Conservation (phyloP, 2,329 filamentous ascomycete genomes). For the Hymenoscyphus fructigenus region DNA sequence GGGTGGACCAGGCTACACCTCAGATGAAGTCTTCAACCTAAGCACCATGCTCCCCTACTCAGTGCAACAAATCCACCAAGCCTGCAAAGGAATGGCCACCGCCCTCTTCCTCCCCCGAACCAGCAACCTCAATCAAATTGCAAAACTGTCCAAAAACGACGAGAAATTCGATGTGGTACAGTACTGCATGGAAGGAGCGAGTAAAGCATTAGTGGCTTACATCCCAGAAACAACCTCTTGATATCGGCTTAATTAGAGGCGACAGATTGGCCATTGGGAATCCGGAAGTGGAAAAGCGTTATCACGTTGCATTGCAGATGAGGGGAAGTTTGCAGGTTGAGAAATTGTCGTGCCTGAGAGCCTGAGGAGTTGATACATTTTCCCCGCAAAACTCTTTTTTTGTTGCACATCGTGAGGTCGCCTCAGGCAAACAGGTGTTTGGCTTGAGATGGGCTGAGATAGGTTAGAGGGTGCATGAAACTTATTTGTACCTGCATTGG, state of each 20-base stretch:
- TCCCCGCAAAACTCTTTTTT: slow-evolving; percentile 7
- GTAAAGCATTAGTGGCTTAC: slow-evolving; percentile 74
- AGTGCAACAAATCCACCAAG: slow-evolving; percentile 58
- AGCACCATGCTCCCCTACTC: slow-evolving; percentile 86
- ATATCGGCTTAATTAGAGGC: neutral
- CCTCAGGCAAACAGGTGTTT: slow-evolving; percentile 16
- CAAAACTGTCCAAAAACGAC: slow-evolving; percentile 48
- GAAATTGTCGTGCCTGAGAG: slow-evolving; percentile 10
- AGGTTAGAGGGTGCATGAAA: neutral
- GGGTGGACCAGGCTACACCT: slow-evolving; percentile 67
- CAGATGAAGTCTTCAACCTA: slow-evolving; percentile 75
- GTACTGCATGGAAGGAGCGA: slow-evolving; percentile 88
- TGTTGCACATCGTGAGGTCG: slow-evolving; percentile 19
- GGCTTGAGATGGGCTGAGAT: neutral
- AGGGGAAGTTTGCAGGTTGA: neutral
- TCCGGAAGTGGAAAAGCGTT: neutral
- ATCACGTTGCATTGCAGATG: neutral
- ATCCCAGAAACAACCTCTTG: slow-evolving; percentile 43
- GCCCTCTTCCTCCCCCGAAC: slow-evolving; percentile 85
- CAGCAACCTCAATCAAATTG: slow-evolving; percentile 78
- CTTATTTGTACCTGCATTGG: neutral
- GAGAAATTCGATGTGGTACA: slow-evolving; percentile 74
- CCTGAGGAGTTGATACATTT: slow-evolving; percentile 12
- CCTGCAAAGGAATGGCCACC: slow-evolving; percentile 59
- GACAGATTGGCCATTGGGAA: neutral